Percentiles rank a stretch among this genome's conserved stretches.
Evolutionary conservation across 306 rosid genomes (phyloP).

Genomic region (Arachis stenosperma): DNA sequence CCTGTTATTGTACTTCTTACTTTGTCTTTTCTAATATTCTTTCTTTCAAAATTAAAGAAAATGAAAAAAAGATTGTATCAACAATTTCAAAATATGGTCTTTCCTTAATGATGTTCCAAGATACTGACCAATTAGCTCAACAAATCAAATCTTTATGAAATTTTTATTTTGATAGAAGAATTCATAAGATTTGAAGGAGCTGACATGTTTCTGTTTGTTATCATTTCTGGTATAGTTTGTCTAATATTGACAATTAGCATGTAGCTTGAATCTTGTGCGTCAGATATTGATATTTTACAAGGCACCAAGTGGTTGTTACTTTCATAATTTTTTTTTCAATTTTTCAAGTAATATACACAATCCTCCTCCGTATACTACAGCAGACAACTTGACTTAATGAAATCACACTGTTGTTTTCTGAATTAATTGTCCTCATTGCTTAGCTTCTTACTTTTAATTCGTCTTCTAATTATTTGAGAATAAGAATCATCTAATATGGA

Average conservation of each 20-base stretch:
- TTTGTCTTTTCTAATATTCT: background rate
- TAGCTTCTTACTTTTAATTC: conserved; percentile 14
- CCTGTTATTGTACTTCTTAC: conserved; percentile 6
- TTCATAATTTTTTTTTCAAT: background rate
- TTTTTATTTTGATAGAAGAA: background rate
- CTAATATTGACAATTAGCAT: conserved; percentile 15
- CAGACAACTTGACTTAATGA: background rate
- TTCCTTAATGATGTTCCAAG: conserved; percentile 2
- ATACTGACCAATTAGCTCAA: background rate
- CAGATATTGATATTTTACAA: background rate
- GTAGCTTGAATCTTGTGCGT: background rate
- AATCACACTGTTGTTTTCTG: background rate
- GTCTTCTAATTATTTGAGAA: conserved; percentile 3
- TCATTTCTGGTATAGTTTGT: background rate
- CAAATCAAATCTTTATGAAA: background rate
- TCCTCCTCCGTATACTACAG: background rate
- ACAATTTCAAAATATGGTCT: background rate
- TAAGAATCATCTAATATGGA: background rate
- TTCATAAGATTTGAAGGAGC: background rate
- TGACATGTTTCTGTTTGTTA: background rate
- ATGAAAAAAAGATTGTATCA: background rate
- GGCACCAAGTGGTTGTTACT: too few species aligned
- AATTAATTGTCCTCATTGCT: background rate
- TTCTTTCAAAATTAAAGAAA: conserved; percentile 4
- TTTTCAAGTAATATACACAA: background rate